Evolutionary conservation across 2,329 filamentous ascomycete genomes (phyloP), one percentile per base, ranked within the genome.

Genomic region (Zymoseptoria pseudotritici): DNA sequence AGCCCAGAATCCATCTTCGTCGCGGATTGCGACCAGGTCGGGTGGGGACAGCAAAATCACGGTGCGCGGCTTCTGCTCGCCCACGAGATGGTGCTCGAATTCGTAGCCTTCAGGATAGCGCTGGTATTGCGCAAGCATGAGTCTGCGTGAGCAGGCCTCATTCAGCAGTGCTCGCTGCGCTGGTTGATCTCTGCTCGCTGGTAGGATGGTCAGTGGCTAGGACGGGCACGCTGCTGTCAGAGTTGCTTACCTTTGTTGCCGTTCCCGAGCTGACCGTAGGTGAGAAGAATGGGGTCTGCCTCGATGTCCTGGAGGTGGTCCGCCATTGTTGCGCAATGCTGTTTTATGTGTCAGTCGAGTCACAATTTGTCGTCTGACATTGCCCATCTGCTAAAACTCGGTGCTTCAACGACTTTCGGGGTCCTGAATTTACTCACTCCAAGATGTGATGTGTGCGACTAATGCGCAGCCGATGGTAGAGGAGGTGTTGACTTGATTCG

Each of bases 81-180:
- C 46, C 29, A 52, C 56, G n/a, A 59, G 22, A 20, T n/a, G n/a
- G 36, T 57, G 31, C 13, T 50, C 22, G 31, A 52, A 55, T 6
- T 64, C 62, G 36, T 21, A 53, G 11, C 53, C 56, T 22, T 57
- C 60, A 21, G 62, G 62, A 9, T n/a, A 26, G 54, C 58, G 53
- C 10, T 36, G 22, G 36, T 46, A 46, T 2, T 46, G 36, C 36
- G 36, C 36, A 46, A 46, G 36, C 36, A 46, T n/a, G 17, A 46
- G 2, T 46, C 36, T 46, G 36, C 36, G 36, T 4, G 36, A 13
- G 36, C 36, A 46, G 7, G 36, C 36, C 36, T 46, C 36, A 17
- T 46, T 46, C 2, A 46, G 36, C 36, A 46, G 17, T 17, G 36
- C 36, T 46, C 36, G 36, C 36, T 46, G 36, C 36, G 36, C 11